Evolutionary conservation across 345 rosid genomes (phyloP).

Genomic region (Hevea brasiliensis): DNA sequence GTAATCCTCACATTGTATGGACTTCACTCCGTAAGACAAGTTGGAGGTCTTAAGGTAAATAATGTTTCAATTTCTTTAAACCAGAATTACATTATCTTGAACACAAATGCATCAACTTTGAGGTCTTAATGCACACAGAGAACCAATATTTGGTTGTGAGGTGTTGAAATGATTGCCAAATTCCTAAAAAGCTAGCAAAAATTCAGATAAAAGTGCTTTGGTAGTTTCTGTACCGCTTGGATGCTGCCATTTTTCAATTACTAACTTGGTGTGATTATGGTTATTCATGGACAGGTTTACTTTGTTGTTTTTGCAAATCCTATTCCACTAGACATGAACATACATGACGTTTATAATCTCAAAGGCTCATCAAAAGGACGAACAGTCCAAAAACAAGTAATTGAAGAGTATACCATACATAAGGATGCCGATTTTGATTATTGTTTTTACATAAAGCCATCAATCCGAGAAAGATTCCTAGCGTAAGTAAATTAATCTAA

Average conservation of each 20-base stretch:
- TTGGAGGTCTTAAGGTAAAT: constrained; percentile 54
- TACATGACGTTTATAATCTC: constrained; percentile 50
- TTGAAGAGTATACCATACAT: constrained; percentile 40
- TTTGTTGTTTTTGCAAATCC: constrained; percentile 48
- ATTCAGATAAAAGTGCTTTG: too few species aligned
- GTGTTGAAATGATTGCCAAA: too few species aligned
- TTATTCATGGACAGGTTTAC: constrained; percentile 44
- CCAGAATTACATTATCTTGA: not conserved
- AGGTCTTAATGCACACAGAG: not conserved
- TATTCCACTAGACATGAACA: constrained; percentile 35
- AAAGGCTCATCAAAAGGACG: constrained; percentile 62
- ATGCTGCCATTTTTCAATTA: not conserved
- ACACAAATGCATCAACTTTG: not conserved
- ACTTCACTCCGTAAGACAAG: constrained; percentile 48
- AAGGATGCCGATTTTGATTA: constrained; percentile 57
- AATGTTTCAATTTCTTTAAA: not conserved
- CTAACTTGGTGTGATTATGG: not conserved
- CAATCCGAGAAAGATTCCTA: constrained; percentile 40
- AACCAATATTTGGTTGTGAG: too few species aligned
- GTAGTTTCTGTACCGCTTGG: not conserved
- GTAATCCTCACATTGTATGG: constrained; percentile 48
- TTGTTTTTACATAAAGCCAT: constrained; percentile 48
- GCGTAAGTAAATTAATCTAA: constrained; percentile 33
- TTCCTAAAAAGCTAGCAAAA: too few species aligned
- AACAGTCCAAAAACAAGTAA: constrained; percentile 29